A percentile compares a stretch with the other conserved stretches of the same genome.
Conservation (phyloP, 2,329 filamentous ascomycete genomes). For the Rosellinia necatrix region DNA sequence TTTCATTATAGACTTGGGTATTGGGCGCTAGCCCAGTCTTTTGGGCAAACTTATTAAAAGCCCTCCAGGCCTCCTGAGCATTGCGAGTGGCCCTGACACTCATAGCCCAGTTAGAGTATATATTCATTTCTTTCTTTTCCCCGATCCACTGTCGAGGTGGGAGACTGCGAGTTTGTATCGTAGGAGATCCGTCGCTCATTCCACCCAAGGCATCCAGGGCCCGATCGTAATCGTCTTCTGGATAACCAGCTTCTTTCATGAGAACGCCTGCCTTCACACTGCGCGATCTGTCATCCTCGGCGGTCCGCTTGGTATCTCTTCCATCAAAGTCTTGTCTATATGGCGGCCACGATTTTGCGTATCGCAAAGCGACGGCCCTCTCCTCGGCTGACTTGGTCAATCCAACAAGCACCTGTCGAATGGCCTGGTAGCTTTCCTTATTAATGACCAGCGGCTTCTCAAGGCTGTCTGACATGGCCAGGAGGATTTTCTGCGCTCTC, state of each 20-base stretch:
- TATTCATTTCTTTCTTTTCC: constrained; percentile 39
- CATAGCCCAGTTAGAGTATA: constrained; percentile 56
- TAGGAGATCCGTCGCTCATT: constrained; percentile 55
- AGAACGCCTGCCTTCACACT: constrained; percentile 57
- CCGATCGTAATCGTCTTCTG: constrained; percentile 50
- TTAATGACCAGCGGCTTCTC: constrained; percentile 56
- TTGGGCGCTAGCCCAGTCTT: constrained; percentile 36
- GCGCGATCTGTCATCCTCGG: constrained; percentile 58
- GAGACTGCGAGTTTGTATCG: constrained; percentile 58
- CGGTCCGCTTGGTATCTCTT: constrained; percentile 58
- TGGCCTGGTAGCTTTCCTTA: constrained; percentile 56
- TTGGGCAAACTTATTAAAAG: constrained; percentile 32
- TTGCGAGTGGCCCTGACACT: constrained; percentile 64
- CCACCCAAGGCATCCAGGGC: constrained; percentile 60
- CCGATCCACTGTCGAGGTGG: constrained; percentile 41
- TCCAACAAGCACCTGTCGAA: constrained; percentile 58
- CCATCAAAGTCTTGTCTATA: constrained; percentile 62
- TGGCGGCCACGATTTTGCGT: constrained; percentile 63
- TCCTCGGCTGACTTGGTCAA: constrained; percentile 59
- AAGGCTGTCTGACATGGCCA: constrained; percentile 56
- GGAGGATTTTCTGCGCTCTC: constrained; percentile 60
- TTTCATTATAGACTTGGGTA: constrained; percentile 61
- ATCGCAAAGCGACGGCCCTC: constrained; percentile 51
- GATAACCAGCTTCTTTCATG: constrained; percentile 62
- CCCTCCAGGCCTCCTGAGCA: constrained; percentile 62